Base-by-base conservation (phyloP, 164 flowering plant genomes). In the Dillenia turbinata region DNA sequence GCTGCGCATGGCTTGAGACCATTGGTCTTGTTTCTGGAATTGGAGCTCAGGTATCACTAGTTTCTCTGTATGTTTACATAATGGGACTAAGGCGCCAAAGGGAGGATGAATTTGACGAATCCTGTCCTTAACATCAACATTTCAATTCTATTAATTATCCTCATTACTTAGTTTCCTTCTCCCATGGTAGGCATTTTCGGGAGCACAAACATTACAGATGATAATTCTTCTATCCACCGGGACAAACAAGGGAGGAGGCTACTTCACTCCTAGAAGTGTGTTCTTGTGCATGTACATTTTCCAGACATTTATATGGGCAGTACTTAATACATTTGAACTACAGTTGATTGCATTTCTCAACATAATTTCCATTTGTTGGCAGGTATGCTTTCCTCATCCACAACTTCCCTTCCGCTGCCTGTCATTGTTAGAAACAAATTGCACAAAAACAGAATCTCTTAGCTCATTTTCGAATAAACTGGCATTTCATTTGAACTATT, bases 1-100 rank as follows among this genome's bases (percentile, higher is more conserved):
- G 70, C 55, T 75, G 78, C n/a, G 75, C 78, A 49, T 75, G 22
- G 79, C 76, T 75, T 7, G 79, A 72, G 65, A 52, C 59, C 49
- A 59, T 75, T 10, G 79, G 79, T 9, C 15, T 69, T 16, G 48
- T 75, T 45, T 55, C 72, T 47, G 79, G 66, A 44, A 72, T 72
- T 9, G 76, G 68, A 8, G 66, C 70, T 47, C 76, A 71, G 68
- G 73, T 49, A 10, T 19, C 22, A 19, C 22, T 19, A 40, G 19
- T 47, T 56, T 26, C 1, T 1, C 1, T 45, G 6, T 14, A 13
- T 22, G 9, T 49, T 49, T 19, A 19, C 22, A 19, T 19, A 19
- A 19, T 19, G 22, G 22, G 22, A 19, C 22, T 19, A 19, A 19
- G 22, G 22, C 22, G 1, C 22, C 22, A 19, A 19, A 19, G 22